Base-by-base conservation (phyloP, 345 rosid genomes). In the Lumnitzera littorea region DNA sequence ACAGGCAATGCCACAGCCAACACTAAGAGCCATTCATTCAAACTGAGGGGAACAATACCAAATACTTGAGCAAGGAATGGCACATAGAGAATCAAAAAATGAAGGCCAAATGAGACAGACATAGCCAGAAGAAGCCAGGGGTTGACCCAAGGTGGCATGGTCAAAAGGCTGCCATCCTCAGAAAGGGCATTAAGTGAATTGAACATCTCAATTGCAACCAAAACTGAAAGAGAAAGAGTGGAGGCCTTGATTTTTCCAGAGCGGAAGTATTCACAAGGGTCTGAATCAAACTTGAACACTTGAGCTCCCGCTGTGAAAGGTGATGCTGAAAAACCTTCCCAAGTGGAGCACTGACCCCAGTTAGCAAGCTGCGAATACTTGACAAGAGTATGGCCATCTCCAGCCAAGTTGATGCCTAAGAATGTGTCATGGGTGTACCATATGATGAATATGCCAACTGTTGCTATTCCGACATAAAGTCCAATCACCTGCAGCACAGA, bases 161-260 rank as follows among this genome's bases (percentile, higher is more conserved):
- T 73, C 64, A 84, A n/a, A 12, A 92, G 77, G 74, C 98, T 87
- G 8, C 82, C 77, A 58, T 92, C 97, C 76, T 92, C 96, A 0
- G 96, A 92, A 16, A 92, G 87, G 27, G 98, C 98, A 47, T 92
- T 92, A 4, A 92, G 78, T 25, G 98, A 92, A 55, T 92, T 92
- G 83, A 92, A 89, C 98, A 92, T 92, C 80, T 92, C 98, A 12
- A 92, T 92, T 49, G 97, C 84, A 46, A 92, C 98, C 85, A 92
- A 64, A 13, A 92, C 97, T 0, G 98, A 80, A 51, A 92, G 96
- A 63, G 97, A 90, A 51, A 90, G 91, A 3, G 96, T 90, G 0
- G 89, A 82, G 2, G 97, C 97, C 64, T 94, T 94, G 70, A 94
- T 79, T 71, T 90, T 94, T 41, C 99, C 99, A 0, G 71, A 57